Conservation (phyloP, 2,329 filamentous ascomycete genomes). For the Tolypocladium tropicale region DNA sequence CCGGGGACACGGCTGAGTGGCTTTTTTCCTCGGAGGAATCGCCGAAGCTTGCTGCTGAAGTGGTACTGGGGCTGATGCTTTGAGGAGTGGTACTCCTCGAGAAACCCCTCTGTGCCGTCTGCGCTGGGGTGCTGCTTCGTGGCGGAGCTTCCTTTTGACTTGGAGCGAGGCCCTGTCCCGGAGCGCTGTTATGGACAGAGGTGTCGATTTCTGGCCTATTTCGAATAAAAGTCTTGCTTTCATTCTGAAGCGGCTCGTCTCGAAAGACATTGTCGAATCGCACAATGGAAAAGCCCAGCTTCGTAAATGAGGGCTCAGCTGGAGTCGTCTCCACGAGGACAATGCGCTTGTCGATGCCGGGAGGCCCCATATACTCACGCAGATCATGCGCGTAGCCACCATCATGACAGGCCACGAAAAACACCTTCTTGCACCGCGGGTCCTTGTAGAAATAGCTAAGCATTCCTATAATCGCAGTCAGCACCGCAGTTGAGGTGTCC, state of each 20-base stretch:
- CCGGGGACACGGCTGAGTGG: too few relatives aligned
- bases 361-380: background rate
- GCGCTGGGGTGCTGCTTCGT: background rate
- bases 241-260: background rate
- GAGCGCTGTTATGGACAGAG: background rate
- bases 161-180: background rate
- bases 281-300: background rate
- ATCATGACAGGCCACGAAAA: background rate
- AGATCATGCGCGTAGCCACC: background rate
- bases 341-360: background rate
- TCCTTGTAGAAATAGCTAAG: background rate
- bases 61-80: background rate
- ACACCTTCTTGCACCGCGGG: background rate
- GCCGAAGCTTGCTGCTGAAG: too few relatives aligned
- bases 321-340: background rate
- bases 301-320: background rate
- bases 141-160: background rate
- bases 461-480: background rate
- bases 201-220: background rate
- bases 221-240: background rate
- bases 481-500: too few relatives aligned
- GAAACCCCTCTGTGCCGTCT: too few relatives aligned
- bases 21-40: too few relatives aligned
- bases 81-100: too few relatives aligned
- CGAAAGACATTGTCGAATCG: background rate